phyloP scores from a whole-genome alignment of 106 monocot genomes.

The Triglochin maritima region DNA sequence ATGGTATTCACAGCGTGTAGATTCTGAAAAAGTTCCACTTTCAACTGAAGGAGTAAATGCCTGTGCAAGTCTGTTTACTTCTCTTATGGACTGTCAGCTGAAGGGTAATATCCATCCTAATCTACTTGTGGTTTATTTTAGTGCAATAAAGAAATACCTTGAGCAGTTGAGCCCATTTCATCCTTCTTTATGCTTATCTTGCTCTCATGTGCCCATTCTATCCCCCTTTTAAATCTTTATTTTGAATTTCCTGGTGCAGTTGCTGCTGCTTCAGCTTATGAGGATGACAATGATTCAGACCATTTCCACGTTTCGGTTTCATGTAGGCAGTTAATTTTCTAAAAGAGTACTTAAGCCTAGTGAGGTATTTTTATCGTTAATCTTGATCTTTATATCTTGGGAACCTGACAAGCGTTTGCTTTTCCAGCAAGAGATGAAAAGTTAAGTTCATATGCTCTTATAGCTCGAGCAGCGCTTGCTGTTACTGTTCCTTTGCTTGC shows the following conservation, averaged over 20 bases:
- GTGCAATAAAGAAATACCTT: too few species aligned
- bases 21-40: constrained; percentile 34
- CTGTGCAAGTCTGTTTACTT: constrained; percentile 57
- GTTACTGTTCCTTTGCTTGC: constrained; percentile 64
- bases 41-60: constrained; percentile 48
- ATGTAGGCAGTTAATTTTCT: constrained; percentile 29
- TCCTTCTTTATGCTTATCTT: too few species aligned
- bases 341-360: too few species aligned
- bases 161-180: too few species aligned
- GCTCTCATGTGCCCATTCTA: background rate
- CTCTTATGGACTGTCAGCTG: constrained; percentile 53
- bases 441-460: constrained; percentile 71
- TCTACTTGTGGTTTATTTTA: background rate
- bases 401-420: background rate
- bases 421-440: constrained; percentile 87
- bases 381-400: background rate
- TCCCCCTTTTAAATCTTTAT: background rate
- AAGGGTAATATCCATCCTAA: constrained; percentile 37
- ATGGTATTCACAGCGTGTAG: constrained; percentile 34
- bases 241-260: constrained; percentile 27
- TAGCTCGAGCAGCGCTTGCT: constrained; percentile 70
- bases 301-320: constrained; percentile 82
- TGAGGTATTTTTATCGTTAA: too few species aligned
- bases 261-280: constrained; percentile 78
- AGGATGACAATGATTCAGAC: constrained; percentile 54